Evolutionary conservation across 148 eudicot species (phyloP).

Genomic region (Linanthus parryae): DNA sequence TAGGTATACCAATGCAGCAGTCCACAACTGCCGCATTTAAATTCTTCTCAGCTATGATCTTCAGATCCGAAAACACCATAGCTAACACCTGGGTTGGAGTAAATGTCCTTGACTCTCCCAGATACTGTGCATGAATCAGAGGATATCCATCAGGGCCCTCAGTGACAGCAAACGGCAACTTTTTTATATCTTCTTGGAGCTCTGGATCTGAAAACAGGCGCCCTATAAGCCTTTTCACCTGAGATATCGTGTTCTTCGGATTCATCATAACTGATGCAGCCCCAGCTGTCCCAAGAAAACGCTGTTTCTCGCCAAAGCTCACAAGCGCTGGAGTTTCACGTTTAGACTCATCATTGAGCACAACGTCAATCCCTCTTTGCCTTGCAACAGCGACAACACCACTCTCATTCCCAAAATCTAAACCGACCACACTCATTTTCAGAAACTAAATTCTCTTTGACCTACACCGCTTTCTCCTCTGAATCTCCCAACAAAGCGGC

Average conservation of each 20-base stretch:
- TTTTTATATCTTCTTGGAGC: constrained; percentile 63
- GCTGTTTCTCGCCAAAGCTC: constrained; percentile 93
- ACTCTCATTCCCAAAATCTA: constrained; percentile 91
- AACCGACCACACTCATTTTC: constrained; percentile 95
- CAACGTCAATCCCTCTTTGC: constrained; percentile 95
- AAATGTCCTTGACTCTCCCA: constrained; percentile 61
- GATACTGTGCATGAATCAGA: constrained; percentile 64
- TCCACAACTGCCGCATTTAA: constrained; percentile 87
- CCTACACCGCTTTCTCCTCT: too few species aligned
- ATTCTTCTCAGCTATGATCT: constrained; percentile 82
- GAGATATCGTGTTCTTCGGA: constrained; percentile 87
- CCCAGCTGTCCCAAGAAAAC: constrained; percentile 93
- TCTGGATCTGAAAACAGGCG: constrained; percentile 75
- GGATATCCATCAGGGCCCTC: constrained; percentile 94
- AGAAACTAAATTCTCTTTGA: too few species aligned
- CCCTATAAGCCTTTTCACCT: constrained; percentile 80
- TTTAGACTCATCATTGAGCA: constrained; percentile 91
- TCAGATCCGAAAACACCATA: constrained; percentile 82
- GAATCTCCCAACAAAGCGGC: too few species aligned
- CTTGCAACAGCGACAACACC: constrained; percentile 96
- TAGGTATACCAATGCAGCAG: constrained; percentile 91
- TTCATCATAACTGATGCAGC: constrained; percentile 94
- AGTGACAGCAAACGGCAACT: constrained; percentile 64
- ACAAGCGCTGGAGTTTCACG: constrained; percentile 92
- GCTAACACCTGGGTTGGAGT: constrained; percentile 81